Evolutionary conservation across 345 rosid genomes (phyloP), one percentile per base, ranked within the genome.

Genomic region (Sisymbrium irio): DNA sequence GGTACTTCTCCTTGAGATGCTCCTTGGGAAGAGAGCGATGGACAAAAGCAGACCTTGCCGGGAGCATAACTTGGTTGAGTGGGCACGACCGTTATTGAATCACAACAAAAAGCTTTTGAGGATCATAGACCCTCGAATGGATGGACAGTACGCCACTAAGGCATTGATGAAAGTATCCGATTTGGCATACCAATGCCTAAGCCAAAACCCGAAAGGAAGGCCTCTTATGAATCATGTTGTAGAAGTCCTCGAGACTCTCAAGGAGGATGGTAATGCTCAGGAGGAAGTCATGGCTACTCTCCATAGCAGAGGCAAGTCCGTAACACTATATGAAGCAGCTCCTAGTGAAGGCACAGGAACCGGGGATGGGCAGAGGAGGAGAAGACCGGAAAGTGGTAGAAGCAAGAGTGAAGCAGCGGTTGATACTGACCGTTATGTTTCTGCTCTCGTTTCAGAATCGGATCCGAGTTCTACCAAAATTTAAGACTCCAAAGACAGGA

Each of bases 1-100:
- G 41, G 98, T 92, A 64, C 98, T 95, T 76, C 82, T 95, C 15
- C 92, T 95, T 1, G 99, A 95, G 86, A 80, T 92, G 90, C 97
- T 95, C 14, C 86, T 92, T 35, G 99, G 99, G 78, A 87, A 94
- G 81, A 88, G 88, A 60, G 99, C 97, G 3, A 80, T 92, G 88
- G 99, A 95, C 82, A 92, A 92, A 85, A 83, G 90, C 77, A 83
- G 91, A 65, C 90, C 97, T 53, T 86, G 96, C 79, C 82, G 88
- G 72, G 97, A 95, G 77, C 94, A 86, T 80, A 95, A 92, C 83
- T 79, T 92, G 57, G 99, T 95, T 15, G 99, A 95, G 57, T 92
- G 99, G 99, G 99, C 98, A 1, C 83, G 96, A 25, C 99, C 98
- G 1, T 80, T 95, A 50, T 56, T 95, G 81, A 89, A 89, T 76